These are phyloP conservation scores for Jamesozyma hellenica DNA, from an alignment of 805 yeast genomes.

Conservation along the genomic window DNA sequence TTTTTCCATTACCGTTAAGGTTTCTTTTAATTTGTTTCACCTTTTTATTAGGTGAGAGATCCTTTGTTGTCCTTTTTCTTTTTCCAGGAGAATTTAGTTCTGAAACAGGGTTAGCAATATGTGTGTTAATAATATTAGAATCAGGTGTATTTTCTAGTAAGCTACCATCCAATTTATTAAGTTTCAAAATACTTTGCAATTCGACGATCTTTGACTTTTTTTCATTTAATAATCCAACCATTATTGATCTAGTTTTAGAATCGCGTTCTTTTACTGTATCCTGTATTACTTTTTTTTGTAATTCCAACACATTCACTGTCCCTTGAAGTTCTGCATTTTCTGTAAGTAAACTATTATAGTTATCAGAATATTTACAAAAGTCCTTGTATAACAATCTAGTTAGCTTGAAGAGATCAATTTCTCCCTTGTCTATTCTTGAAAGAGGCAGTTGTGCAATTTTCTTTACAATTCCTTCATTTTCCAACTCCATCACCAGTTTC, in stretches of 20 bases:
- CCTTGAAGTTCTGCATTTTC: too few relatives aligned
- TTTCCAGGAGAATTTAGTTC: conserved; percentile 21
- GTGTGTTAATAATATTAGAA: conserved; percentile 11
- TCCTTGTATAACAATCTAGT: conserved; percentile 11
- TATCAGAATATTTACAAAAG: conserved; percentile 2
- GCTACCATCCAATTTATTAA: not conserved
- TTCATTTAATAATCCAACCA: conserved; percentile 19
- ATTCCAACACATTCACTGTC: conserved; percentile 4
- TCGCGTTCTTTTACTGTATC: conserved; percentile 15
- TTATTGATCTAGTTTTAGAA: conserved; percentile 12
- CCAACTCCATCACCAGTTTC: conserved; percentile 14
- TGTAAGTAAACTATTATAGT: not conserved
- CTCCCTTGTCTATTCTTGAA: conserved; percentile 8
- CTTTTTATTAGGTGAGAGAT: not conserved
- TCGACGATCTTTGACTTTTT: conserved; percentile 19
- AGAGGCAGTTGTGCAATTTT: conserved; percentile 17
- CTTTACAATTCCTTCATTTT: conserved; percentile 11
- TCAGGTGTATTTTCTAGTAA: conserved; percentile 7
- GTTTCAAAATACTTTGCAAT: conserved; percentile 9
- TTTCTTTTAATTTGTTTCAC: conserved; percentile 3
- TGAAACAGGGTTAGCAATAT: conserved; percentile 12
- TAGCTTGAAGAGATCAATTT: conserved; percentile 20
- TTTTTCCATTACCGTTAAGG: not conserved
- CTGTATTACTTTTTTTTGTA: conserved; percentile 10
- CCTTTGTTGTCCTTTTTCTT: conserved; percentile 4